A percentile compares a stretch with the other conserved stretches of the same genome.
These are phyloP conservation scores for Syzygium malaccense DNA, from an alignment of 441 rosid species.

Conservation along the genomic window DNA sequence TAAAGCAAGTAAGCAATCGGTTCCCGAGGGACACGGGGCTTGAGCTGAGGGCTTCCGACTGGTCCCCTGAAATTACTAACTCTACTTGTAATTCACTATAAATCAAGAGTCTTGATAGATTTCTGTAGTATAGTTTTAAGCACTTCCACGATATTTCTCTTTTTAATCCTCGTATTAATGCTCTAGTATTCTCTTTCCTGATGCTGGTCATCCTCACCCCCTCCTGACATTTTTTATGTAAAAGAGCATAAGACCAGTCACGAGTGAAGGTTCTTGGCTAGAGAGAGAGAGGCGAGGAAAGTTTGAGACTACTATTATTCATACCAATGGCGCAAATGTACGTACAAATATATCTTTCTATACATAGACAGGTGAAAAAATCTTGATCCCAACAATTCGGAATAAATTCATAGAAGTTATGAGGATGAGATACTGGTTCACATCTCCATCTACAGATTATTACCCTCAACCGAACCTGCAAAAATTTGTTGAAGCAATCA, in stretches of 20 bases:
- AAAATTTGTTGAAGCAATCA: neutral
- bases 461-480: conserved; percentile 47
- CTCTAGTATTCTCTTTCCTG: neutral
- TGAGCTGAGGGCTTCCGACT: neutral
- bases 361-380: neutral
- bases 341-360: neutral
- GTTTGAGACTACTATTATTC: neutral
- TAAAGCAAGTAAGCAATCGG: neutral
- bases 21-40: neutral
- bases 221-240: neutral
- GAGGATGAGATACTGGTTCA: neutral
- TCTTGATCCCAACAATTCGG: neutral
- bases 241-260: neutral
- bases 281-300: neutral
- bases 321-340: neutral
- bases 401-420: neutral
- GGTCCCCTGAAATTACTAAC: neutral
- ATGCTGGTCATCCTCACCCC: neutral
- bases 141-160: neutral
- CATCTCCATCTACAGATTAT: conserved; percentile 54
- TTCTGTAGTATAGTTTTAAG: neutral
- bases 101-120: neutral
- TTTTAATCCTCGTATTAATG: neutral
- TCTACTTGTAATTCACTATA: neutral
- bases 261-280: neutral